Conservation (phyloP, 2,329 filamentous ascomycete genomes). For the Uncinocarpus reesii region DNA sequence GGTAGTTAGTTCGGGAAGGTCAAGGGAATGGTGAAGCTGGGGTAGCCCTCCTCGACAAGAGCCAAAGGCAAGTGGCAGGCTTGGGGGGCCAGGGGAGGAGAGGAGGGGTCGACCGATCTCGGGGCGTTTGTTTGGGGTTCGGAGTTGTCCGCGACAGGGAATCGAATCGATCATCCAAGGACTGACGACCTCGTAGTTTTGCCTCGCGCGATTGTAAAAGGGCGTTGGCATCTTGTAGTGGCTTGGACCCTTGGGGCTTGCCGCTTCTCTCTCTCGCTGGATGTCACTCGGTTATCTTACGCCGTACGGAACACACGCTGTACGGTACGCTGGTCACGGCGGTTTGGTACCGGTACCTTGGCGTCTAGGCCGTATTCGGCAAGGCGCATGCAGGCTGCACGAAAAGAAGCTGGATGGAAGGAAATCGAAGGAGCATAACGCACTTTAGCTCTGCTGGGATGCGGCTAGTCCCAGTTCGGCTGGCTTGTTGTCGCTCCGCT, state of each 20-base stretch:
- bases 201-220: no score
- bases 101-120: background rate
- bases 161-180: no score
- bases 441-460: slow-evolving; percentile 6
- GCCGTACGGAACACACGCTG: background rate
- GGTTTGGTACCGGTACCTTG: background rate
- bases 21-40: background rate
- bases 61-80: background rate
- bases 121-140: background rate
- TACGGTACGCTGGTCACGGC: background rate
- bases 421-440: slow-evolving; percentile 10
- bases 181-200: no score
- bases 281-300: no score
- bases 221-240: no score
- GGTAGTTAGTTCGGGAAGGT: background rate
- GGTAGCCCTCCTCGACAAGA: background rate
- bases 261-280: no score
- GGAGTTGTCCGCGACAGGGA: background rate
- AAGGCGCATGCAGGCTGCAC: background rate
- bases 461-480: background rate
- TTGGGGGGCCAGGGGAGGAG: background rate
- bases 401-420: slow-evolving; percentile 11
- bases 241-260: no score
- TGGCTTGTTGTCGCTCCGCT: background rate
- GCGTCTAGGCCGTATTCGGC: background rate